Conservation (phyloP, 352 stramenopile species). For the Globisporangium camurandrum region DNA sequence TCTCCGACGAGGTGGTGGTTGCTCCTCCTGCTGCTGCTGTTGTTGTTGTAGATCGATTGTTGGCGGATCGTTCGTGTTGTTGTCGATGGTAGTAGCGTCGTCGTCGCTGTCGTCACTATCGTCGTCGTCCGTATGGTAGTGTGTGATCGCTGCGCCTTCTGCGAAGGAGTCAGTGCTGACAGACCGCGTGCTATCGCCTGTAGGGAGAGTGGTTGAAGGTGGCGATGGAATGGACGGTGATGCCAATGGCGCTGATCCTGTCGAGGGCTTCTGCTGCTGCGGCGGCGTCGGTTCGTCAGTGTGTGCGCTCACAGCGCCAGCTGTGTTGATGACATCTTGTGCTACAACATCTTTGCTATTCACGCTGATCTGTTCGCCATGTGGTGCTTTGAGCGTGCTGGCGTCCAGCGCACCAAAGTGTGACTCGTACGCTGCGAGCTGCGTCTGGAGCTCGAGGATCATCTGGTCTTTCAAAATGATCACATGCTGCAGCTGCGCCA, state of each 20-base stretch:
- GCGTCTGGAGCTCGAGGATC: slow-evolving; percentile 69
- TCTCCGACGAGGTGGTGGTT: not conserved
- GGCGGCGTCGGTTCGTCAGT: slow-evolving; percentile 1
- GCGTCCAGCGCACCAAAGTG: slow-evolving; percentile 43
- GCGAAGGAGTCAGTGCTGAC: not conserved
- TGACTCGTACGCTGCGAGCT: slow-evolving; percentile 49
- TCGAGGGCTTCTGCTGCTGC: not conserved
- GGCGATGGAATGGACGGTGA: too few species aligned
- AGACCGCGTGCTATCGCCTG: too few species aligned
- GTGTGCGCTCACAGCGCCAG: slow-evolving; percentile 3
- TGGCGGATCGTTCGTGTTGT: not conserved
- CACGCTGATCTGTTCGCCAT: slow-evolving; percentile 16
- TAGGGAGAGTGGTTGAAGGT: not conserved
- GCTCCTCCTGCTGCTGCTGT: not conserved
- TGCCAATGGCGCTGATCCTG: not conserved
- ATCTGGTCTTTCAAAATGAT: slow-evolving; percentile 83
- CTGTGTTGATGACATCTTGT: slow-evolving; percentile 13
- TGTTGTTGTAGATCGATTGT: not conserved
- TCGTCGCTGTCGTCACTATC: not conserved
- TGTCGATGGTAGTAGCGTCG: not conserved
- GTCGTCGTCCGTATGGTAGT: not conserved
- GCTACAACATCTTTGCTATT: not conserved
- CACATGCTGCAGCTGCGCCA: slow-evolving; percentile 68
- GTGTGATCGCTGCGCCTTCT: not conserved
- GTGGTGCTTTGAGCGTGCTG: slow-evolving; percentile 19